Evolutionary conservation across 106 monocot species (phyloP).

Genomic region (Dioscorea zingiberensis): DNA sequence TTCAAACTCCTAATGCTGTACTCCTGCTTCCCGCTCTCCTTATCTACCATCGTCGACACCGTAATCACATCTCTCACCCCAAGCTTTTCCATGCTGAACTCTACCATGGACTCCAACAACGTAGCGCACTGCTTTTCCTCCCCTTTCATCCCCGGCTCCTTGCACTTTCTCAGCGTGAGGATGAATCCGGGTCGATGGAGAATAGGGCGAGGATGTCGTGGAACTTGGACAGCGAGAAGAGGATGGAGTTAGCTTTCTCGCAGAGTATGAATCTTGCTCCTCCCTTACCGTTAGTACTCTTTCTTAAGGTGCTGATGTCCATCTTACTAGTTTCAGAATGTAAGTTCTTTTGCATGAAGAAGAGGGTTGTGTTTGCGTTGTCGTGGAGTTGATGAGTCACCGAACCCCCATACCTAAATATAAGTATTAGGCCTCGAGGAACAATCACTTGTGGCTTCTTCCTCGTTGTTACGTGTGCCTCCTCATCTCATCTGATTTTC

Average conservation of each 20-base stretch:
- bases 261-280: conserved; percentile 5
- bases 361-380: conserved; percentile 31
- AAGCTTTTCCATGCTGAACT: conserved; percentile 22
- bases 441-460: too few relatives aligned
- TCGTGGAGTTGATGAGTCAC: conserved; percentile 22
- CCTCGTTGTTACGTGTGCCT: too few relatives aligned
- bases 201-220: conserved; percentile 9
- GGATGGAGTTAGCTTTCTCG: conserved; percentile 8
- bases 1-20: conserved; percentile 16
- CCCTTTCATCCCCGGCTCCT: conserved; percentile 9
- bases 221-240: conserved; percentile 12
- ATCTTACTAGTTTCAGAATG: conserved; percentile 30
- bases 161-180: conserved; percentile 12
- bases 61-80: conserved; percentile 13
- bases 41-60: conserved; percentile 8
- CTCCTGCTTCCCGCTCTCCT: conserved; percentile 2
- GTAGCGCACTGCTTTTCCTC: conserved; percentile 27
- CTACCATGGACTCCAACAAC: conserved; percentile 43
- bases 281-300: background rate
- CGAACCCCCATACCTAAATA: conserved; percentile 1
- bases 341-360: conserved; percentile 55
- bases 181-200: conserved; percentile 5
- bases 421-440: too few relatives aligned
- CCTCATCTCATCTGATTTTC: too few relatives aligned
- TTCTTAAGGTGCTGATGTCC: conserved; percentile 32